phyloP scores from a whole-genome alignment of 2,329 filamentous ascomycete species.

The Aspergillus intermedius region DNA sequence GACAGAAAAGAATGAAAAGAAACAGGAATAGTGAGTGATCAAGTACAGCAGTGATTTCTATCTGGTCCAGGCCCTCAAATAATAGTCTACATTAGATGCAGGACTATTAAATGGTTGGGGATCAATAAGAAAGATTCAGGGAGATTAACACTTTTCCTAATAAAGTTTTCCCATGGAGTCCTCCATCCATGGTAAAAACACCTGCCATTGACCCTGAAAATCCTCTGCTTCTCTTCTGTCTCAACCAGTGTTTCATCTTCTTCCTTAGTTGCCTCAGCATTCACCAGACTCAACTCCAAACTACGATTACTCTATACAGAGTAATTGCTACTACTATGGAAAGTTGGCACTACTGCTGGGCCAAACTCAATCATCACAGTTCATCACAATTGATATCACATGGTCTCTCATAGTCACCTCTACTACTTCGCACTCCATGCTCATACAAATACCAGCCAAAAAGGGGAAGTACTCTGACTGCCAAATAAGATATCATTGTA shows the following conservation, averaged over 20 bases:
- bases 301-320: not conserved
- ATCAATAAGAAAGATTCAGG: not conserved
- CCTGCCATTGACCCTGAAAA: not conserved
- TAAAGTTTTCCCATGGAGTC: not conserved
- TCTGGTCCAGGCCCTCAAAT: too few species aligned
- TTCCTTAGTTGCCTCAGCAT: not conserved
- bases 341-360: too few species aligned
- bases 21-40: not conserved
- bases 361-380: too few species aligned
- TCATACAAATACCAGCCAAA: too few species aligned
- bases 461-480: too few species aligned
- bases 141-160: not conserved
- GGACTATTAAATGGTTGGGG: not conserved
- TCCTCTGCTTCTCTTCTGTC: slow-evolving; percentile 5
- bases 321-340: not conserved
- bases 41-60: not conserved
- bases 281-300: not conserved
- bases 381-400: too few species aligned
- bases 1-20: not conserved
- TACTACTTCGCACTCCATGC: too few species aligned
- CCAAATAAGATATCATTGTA: slow-evolving; percentile 1
- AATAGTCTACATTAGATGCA: not conserved
- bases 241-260: slow-evolving; percentile 19
- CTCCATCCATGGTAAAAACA: not conserved
- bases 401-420: too few species aligned